Evolutionary conservation across 257 asterid genomes (phyloP).

Genomic region (Buddleja alternifolia): DNA sequence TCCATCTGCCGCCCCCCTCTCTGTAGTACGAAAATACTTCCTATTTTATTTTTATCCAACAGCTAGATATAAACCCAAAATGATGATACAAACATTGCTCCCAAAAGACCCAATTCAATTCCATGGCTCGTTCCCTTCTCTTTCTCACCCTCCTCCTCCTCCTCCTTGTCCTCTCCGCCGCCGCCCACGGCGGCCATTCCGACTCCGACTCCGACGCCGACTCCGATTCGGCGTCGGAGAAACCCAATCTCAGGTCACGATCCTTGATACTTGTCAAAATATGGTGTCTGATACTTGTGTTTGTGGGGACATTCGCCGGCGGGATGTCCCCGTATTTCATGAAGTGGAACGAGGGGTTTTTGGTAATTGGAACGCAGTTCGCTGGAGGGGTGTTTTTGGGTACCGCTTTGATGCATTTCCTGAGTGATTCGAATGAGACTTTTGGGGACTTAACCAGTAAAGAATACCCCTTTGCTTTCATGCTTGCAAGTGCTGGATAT

Average conservation of each 20-base stretch:
- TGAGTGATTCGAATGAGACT: conserved; percentile 83
- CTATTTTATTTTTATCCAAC: too few relatives aligned
- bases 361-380: conserved; percentile 80
- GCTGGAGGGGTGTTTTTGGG: conserved; percentile 95
- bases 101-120: conserved; percentile 4
- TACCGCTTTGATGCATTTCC: conserved; percentile 87
- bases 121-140: conserved; percentile 55
- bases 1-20: too few relatives aligned
- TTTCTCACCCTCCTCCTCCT: conserved; percentile 47
- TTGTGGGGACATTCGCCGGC: conserved; percentile 70
- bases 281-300: conserved; percentile 82
- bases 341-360: conserved; percentile 85
- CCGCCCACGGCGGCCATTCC: conserved; percentile 60
- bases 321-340: conserved; percentile 86
- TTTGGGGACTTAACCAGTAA: conserved; percentile 64
- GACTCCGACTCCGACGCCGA: conserved; percentile 40
- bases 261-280: conserved; percentile 66
- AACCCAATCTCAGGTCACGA: conserved; percentile 64
- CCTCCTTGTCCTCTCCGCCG: conserved; percentile 49
- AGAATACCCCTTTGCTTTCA: conserved; percentile 83
- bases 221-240: conserved; percentile 39
- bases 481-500: conserved; percentile 81
- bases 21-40: conserved; percentile 12
- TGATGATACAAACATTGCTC: not conserved
- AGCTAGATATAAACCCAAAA: not conserved